phyloP scores from a whole-genome alignment of 1,284 basidiomycete species.

The Austroboletus niveus region DNA sequence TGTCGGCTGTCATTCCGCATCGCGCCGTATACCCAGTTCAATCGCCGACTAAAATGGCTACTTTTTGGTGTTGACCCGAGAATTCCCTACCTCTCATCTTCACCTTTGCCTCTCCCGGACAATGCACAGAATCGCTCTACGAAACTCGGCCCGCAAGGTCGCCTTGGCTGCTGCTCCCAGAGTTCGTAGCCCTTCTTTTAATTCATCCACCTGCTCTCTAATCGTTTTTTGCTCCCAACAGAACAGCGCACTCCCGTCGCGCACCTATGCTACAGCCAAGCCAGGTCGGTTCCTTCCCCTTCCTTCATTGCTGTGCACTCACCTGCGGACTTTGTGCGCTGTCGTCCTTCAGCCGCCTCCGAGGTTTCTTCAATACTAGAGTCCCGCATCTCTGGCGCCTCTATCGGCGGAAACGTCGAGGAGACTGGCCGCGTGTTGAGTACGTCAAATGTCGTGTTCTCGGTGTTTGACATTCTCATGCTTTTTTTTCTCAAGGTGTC shows the following conservation, averaged over 20 bases:
- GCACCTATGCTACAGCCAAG: conserved; percentile 97
- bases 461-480: conserved; percentile 8
- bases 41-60: conserved; percentile 31
- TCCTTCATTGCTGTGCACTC: conserved; percentile 1
- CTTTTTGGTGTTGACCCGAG: conserved; percentile 35
- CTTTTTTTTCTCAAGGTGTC: conserved; percentile 62
- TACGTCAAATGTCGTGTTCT: conserved; percentile 42
- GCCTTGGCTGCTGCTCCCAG: conserved; percentile 64
- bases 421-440: conserved; percentile 98
- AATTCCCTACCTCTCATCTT: conserved; percentile 38
- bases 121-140: conserved; percentile 89
- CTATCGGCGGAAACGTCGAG: conserved; percentile 91
- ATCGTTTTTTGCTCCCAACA: conserved; percentile 38
- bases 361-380: conserved; percentile 99
- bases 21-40: conserved; percentile 16
- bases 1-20: conserved; percentile 1
- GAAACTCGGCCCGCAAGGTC: conserved; percentile 77
- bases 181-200: conserved; percentile 40
- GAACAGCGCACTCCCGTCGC: conserved; percentile 55
- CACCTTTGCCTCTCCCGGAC: conserved; percentile 45
- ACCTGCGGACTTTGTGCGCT: conserved; percentile 1
- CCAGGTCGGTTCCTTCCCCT: conserved; percentile 64
- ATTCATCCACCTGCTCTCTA: conserved; percentile 10
- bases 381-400: conserved; percentile 93
- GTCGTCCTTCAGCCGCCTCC: conserved; percentile 75